Conservation (phyloP, 2,329 filamentous ascomycete species). For the Xylaria hypoxylon region DNA sequence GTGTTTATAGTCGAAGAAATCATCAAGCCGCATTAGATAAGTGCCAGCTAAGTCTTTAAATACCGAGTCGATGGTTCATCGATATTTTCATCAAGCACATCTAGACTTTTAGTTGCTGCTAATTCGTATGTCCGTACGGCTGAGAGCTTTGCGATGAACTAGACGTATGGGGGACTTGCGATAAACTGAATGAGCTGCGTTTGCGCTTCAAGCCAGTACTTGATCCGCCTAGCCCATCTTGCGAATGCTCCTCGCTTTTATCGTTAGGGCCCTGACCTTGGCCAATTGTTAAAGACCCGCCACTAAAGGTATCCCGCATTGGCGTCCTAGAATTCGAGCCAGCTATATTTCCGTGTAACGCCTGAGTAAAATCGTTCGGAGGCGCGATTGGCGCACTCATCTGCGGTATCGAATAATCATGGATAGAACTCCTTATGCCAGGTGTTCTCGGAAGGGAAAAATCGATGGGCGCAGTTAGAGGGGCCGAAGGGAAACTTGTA, state of each 20-base stretch:
- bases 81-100: background rate
- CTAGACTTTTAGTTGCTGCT: constrained; percentile 13
- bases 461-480: constrained; percentile 65
- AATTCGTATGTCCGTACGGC: constrained; percentile 48
- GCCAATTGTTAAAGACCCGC: constrained; percentile 47
- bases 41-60: background rate
- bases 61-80: background rate
- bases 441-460: constrained; percentile 62
- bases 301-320: constrained; percentile 59
- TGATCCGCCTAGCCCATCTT: constrained; percentile 44
- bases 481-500: constrained; percentile 64
- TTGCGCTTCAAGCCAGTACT: constrained; percentile 46
- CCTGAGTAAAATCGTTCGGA: constrained; percentile 64
- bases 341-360: constrained; percentile 58
- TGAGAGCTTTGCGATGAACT: constrained; percentile 45
- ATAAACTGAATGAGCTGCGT: constrained; percentile 50
- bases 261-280: constrained; percentile 46
- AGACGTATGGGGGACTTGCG: constrained; percentile 44
- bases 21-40: constrained; percentile 20
- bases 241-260: constrained; percentile 49
- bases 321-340: constrained; percentile 56
- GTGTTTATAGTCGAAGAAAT: constrained; percentile 38
- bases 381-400: constrained; percentile 67
- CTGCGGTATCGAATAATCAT: constrained; percentile 65
- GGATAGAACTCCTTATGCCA: constrained; percentile 52